phyloP scores from a whole-genome alignment of 2,329 filamentous ascomycete genomes.

The Calonectria pauciramosa region DNA sequence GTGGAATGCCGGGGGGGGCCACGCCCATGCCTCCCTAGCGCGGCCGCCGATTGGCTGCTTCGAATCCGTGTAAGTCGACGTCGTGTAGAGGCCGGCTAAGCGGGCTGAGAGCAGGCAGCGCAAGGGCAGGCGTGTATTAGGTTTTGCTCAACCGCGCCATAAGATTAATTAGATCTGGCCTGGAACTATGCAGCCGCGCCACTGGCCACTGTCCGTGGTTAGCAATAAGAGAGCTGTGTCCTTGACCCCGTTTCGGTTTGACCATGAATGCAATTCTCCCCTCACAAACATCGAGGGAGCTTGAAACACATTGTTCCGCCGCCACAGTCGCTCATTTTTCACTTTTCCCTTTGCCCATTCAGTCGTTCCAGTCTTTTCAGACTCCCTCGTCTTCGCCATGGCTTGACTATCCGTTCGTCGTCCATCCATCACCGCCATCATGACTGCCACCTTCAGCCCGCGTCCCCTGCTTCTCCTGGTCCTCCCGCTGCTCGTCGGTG shows the following conservation, averaged over 20 bases:
- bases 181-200: neutral
- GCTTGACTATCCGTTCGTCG: neutral
- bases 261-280: neutral
- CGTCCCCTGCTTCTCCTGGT: constrained; percentile 26
- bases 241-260: neutral
- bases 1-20: neutral
- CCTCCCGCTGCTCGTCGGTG: constrained; percentile 17
- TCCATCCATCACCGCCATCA: neutral
- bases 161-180: constrained; percentile 3
- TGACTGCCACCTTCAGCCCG: constrained; percentile 26
- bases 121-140: neutral
- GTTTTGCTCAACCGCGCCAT: neutral
- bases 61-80: neutral
- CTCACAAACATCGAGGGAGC: neutral
- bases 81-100: neutral
- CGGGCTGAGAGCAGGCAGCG: neutral
- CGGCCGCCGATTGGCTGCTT: neutral
- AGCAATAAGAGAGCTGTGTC: neutral
- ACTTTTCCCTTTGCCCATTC: neutral
- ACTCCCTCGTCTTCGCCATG: neutral
- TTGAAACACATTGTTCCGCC: constrained; percentile 15
- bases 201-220: neutral
- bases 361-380: constrained; percentile 3
- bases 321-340: neutral
- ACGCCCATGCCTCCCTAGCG: neutral